These are phyloP conservation scores for Beauveria sp. DNA, from an alignment of 2,329 filamentous ascomycete genomes.

Conservation along the genomic window DNA sequence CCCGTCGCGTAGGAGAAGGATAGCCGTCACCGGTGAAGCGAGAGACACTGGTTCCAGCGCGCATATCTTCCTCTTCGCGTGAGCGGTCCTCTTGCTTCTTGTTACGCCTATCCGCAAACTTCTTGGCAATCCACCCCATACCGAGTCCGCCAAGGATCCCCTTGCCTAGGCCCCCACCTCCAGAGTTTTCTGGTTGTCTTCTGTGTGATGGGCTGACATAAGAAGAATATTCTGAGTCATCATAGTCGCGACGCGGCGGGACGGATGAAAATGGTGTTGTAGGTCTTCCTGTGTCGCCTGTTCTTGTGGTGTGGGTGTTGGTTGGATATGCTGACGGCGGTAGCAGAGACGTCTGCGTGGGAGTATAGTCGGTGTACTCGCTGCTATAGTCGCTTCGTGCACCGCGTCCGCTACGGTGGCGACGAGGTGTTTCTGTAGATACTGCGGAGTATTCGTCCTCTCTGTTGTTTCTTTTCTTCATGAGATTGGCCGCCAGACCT, in stretches of 20 bases:
- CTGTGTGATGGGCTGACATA: constrained; percentile 57
- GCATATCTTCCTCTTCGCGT: constrained; percentile 38
- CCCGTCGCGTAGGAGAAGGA: constrained; percentile 37
- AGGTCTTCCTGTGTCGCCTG: constrained; percentile 38
- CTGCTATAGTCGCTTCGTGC: constrained; percentile 44
- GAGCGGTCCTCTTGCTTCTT: constrained; percentile 41
- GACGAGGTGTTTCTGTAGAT: constrained; percentile 51
- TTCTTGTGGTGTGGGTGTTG: constrained; percentile 40
- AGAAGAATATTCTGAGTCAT: constrained; percentile 52
- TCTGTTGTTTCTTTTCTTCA: constrained; percentile 43
- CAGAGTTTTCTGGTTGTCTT: constrained; percentile 34
- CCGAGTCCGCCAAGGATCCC: constrained; percentile 55
- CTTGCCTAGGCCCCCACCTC: constrained; percentile 43
- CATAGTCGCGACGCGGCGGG: constrained; percentile 35
- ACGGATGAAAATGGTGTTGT: constrained; percentile 38
- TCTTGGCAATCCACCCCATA: constrained; percentile 60
- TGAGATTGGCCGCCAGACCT: constrained; percentile 51
- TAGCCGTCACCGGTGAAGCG: constrained; percentile 64
- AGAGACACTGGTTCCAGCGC: constrained; percentile 54
- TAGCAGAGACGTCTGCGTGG: constrained; percentile 32
- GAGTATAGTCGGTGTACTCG: constrained; percentile 35
- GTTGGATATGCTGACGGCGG: constrained; percentile 39
- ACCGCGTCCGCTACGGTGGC: constrained; percentile 31
- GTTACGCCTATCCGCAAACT: constrained; percentile 49
- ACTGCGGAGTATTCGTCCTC: constrained; percentile 59